phyloP scores from a whole-genome alignment of 2,329 filamentous ascomycete species.

The Coniochaeta sp. region DNA sequence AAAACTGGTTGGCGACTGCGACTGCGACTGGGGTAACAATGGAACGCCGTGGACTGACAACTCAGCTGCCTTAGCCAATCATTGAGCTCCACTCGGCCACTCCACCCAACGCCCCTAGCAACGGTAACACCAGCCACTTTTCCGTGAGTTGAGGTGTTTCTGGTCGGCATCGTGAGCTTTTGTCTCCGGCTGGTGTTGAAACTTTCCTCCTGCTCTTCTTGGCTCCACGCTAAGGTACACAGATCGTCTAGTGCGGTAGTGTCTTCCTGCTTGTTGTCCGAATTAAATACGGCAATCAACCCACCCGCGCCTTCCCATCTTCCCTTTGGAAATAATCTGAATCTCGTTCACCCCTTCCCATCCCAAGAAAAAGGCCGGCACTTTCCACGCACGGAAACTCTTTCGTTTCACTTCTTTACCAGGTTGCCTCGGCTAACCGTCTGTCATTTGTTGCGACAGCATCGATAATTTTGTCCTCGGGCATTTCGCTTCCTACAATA shows the following conservation, averaged over 20 bases:
- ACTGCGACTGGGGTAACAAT: not conserved
- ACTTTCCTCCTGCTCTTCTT: not conserved
- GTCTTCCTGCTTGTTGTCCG: not conserved
- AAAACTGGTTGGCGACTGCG: not conserved
- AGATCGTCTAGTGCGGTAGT: no score
- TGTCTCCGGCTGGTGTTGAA: not conserved
- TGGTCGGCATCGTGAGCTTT: not conserved
- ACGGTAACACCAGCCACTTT: not conserved
- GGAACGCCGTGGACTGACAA: no score
- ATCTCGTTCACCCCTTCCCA: not conserved
- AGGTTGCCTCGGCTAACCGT: no score
- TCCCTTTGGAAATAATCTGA: conserved; percentile 1
- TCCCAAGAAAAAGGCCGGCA: not conserved
- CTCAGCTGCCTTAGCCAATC: not conserved
- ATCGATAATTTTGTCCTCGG: not conserved
- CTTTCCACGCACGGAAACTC: not conserved
- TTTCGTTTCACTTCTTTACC: not conserved
- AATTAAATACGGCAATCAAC: not conserved
- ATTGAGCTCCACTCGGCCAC: not conserved
- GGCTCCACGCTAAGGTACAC: not conserved
- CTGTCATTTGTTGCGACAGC: not conserved
- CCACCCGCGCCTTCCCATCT: not conserved
- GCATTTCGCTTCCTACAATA: not conserved
- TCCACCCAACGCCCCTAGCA: not conserved
- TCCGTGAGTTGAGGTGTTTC: not conserved